Evolutionary conservation across 257 asterid species (phyloP), one percentile per base, ranked within the genome.

Genomic region (Solanum bulbocastanum): DNA sequence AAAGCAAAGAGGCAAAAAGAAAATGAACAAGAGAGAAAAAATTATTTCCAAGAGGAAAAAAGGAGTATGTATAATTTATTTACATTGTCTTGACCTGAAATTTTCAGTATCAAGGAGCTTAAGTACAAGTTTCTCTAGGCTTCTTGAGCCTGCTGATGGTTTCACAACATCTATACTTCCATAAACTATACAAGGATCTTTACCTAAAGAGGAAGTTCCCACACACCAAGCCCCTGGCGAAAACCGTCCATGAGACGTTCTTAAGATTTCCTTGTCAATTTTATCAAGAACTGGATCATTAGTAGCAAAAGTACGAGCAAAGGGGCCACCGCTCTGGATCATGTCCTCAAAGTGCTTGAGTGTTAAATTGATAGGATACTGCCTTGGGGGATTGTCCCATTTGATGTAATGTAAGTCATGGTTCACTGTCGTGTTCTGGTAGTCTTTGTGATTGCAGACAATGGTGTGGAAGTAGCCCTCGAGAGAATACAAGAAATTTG

Each of bases 381-480:
- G 96, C 92, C 88, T 95, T 5, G 91, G 92, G 49, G 97, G 94
- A 56, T 94, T 95, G 58, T 97, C 98, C 98, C 98, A 96, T 90
- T 92, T 94, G 35, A 93, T 87, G 89, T 90, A 97, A 86, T 91
- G 99, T 93, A 97, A 84, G 91, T 94, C 95, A 15, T 97, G 98
- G 96, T 95, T 97, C 6, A 97, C 98, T 2, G 98, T 96, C 4
- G 99, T 96, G 91, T 96, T 95, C 92, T 97, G 99, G 66, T 92
- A 97, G 88, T 96, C 94, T 88, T 94, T 97, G 91, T 96, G 96
- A 90, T 97, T 96, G 60, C 99, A 96, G 81, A 91, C 90, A 83
- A 95, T 92, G 0, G 99, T 97, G 91, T 97, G 99, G 92, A 97
- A 97, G 89, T 96, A 97, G 20, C 99, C 96, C 87, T 97, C 99